Conservation (phyloP, 805 yeast species). For the Scheffersomyces stipitis region DNA sequence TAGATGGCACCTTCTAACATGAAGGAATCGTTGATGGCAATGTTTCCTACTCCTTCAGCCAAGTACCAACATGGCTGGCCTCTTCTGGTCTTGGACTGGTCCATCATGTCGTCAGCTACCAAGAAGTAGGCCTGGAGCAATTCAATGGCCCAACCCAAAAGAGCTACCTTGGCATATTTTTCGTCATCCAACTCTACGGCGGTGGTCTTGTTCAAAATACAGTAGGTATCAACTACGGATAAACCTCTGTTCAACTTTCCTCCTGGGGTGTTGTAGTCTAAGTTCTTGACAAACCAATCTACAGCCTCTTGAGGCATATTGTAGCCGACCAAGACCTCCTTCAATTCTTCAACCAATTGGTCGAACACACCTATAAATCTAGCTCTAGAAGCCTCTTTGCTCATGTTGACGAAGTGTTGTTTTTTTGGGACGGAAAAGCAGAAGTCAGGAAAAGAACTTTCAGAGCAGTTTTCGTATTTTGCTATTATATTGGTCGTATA, state of each 20-base stretch:
- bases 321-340: constrained; percentile 57
- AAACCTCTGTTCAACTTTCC: constrained; percentile 96
- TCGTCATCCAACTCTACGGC: constrained; percentile 56
- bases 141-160: constrained; percentile 95
- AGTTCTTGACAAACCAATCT: constrained; percentile 72
- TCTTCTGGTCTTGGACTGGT: constrained; percentile 91
- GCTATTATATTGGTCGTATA: too few species aligned
- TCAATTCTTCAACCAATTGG: constrained; percentile 71
- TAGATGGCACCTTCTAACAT: constrained; percentile 96
- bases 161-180: constrained; percentile 81
- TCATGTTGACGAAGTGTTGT: constrained; percentile 20
- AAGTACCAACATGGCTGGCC: constrained; percentile 99
- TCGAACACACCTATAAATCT: constrained; percentile 73
- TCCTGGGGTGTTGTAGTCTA: constrained; percentile 89
- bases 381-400: constrained; percentile 43
- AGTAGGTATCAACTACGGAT: constrained; percentile 91
- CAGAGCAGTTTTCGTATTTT: too few species aligned
- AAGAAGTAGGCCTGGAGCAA: constrained; percentile 93
- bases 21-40: constrained; percentile 96
- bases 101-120: constrained; percentile 99
- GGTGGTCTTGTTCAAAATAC: constrained; percentile 65
- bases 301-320: constrained; percentile 86
- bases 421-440: too few species aligned
- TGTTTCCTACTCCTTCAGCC: constrained; percentile 74
- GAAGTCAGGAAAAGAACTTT: too few species aligned